Conservation (phyloP, 2,329 filamentous ascomycete genomes). For the Anisogramma anomala region DNA sequence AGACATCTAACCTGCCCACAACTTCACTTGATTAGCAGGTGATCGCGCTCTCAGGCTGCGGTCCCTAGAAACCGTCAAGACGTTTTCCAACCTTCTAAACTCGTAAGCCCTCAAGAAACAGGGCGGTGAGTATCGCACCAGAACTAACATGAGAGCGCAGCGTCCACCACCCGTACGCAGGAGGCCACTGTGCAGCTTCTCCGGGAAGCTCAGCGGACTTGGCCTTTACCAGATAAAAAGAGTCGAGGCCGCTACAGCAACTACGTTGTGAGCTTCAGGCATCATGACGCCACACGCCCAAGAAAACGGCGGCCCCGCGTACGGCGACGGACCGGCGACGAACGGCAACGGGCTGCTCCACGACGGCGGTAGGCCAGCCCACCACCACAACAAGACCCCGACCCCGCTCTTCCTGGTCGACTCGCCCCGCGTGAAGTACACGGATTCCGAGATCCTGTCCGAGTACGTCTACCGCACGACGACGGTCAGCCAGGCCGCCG, state of each 20-base stretch:
- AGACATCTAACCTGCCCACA: not conserved
- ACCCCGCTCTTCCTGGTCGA: slow-evolving; percentile 83
- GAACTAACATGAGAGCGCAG: slow-evolving; percentile 36
- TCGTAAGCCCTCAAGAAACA: slow-evolving; percentile 50
- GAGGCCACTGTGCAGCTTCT: slow-evolving; percentile 85
- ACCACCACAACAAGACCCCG: slow-evolving; percentile 42
- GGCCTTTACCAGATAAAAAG: slow-evolving; percentile 45
- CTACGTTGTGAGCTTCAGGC: slow-evolving; percentile 18
- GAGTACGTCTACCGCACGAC: slow-evolving; percentile 97
- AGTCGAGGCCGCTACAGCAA: slow-evolving; percentile 20
- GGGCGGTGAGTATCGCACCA: slow-evolving; percentile 5
- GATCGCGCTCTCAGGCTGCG: slow-evolving; percentile 49
- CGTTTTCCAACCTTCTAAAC: slow-evolving; percentile 97
- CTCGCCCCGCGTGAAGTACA: slow-evolving; percentile 88
- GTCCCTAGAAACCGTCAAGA: slow-evolving; percentile 63
- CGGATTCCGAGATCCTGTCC: slow-evolving; percentile 75
- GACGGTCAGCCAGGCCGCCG: slow-evolving; percentile 53
- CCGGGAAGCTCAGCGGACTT: slow-evolving; percentile 71
- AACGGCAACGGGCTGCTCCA: slow-evolving; percentile 21
- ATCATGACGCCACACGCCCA: slow-evolving; percentile 91
- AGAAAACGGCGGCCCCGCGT: slow-evolving; percentile 38
- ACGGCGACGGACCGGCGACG: slow-evolving; percentile 44
- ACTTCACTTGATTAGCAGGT: slow-evolving; percentile 15
- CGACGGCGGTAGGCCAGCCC: slow-evolving; percentile 19
- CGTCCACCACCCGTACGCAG: slow-evolving; percentile 91